Conservation (phyloP, 129 eudicot species). For the Dittrichia graveolens region DNA sequence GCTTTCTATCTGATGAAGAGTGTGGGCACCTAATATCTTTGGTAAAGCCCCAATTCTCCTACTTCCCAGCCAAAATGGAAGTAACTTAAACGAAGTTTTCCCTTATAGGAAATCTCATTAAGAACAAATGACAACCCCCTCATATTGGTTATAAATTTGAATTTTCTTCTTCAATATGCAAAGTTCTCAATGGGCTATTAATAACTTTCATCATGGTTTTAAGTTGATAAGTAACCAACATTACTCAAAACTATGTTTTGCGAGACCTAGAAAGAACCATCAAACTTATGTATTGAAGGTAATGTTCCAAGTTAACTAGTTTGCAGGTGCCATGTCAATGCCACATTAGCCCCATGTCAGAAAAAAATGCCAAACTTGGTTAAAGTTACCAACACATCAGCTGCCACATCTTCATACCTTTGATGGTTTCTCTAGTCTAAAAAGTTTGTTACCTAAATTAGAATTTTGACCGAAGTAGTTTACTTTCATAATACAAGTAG, state of each 20-base stretch:
- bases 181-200: neutral
- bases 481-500: neutral
- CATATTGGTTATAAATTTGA: conserved; percentile 9
- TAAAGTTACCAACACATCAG: neutral
- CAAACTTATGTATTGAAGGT: neutral
- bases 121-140: neutral
- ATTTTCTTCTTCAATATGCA: neutral
- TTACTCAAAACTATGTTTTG: neutral
- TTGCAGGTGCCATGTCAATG: neutral
- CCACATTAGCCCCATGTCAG: too few relatives aligned
- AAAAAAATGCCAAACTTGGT: neutral
- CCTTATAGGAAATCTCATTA: neutral
- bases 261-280: neutral
- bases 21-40: conserved; percentile 69
- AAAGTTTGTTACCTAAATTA: neutral
- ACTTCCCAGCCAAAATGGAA: neutral
- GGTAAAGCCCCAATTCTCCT: conserved; percentile 41
- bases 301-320: neutral
- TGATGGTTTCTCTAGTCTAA: neutral
- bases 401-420: neutral
- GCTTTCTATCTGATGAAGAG: conserved; percentile 75
- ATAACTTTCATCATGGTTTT: conserved; percentile 1
- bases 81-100: conserved; percentile 1
- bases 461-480: conserved; percentile 1
- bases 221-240: neutral